Percentiles rank a stretch among this genome's conserved stretches.
phyloP scores from a whole-genome alignment of 2,329 filamentous ascomycete genomes.

The Paramyrothecium sp. region DNA sequence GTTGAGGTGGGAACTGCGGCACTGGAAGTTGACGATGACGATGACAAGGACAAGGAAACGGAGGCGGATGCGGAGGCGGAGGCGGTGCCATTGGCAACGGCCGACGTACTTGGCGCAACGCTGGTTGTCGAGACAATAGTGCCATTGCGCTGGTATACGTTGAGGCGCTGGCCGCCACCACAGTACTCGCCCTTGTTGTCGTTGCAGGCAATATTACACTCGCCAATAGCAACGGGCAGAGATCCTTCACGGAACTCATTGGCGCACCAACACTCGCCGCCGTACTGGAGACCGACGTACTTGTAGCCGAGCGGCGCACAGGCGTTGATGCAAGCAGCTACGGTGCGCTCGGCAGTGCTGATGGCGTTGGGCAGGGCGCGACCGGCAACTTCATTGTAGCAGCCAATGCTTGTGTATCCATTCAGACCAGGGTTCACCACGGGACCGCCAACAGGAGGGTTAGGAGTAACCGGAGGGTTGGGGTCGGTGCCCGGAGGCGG shows the following conservation, averaged over 20 bases:
- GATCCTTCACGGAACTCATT: background rate
- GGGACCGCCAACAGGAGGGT: background rate
- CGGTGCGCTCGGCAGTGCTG: background rate
- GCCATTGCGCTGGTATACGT: background rate
- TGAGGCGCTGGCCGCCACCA: constrained; percentile 2
- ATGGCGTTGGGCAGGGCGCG: constrained; percentile 1
- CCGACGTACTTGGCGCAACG: background rate
- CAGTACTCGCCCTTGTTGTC: constrained; percentile 1
- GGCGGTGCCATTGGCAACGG: background rate
- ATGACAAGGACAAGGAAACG: background rate
- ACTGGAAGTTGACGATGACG: background rate
- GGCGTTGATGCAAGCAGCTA: constrained; percentile 2
- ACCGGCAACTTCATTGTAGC: constrained; percentile 1
- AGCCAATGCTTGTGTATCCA: background rate
- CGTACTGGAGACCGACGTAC: constrained; percentile 1
- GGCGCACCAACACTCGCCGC: constrained; percentile 1
- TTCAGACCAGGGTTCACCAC: constrained; percentile 3
- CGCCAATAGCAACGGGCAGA: background rate
- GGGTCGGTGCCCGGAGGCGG: background rate
- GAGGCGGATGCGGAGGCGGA: background rate
- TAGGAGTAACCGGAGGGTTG: background rate
- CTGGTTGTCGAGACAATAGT: background rate
- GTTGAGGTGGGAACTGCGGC: background rate
- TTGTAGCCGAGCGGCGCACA: constrained; percentile 1
- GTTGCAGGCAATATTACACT: background rate